phyloP scores from a whole-genome alignment of 768 basidiomycete species.

The Krasilnikovozyma curviuscula region DNA sequence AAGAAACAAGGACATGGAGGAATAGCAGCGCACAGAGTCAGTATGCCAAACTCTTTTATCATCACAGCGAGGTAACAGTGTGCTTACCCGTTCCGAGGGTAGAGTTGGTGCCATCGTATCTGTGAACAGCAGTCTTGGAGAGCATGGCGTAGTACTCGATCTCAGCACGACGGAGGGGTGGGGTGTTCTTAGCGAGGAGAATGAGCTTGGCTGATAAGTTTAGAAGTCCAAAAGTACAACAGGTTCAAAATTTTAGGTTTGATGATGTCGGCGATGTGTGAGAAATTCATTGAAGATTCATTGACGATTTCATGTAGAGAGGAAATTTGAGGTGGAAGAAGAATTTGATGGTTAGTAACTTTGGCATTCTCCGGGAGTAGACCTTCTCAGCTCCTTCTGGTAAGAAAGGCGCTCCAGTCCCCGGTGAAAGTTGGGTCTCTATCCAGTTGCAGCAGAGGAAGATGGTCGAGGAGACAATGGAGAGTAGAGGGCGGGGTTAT shows the following conservation, averaged over 20 bases:
- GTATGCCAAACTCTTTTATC: too few species aligned
- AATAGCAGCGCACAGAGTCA: too few species aligned
- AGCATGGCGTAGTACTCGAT: slow-evolving; percentile 99
- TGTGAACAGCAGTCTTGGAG: slow-evolving; percentile 96
- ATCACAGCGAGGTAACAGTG: too few species aligned
- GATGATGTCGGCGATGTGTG: background rate
- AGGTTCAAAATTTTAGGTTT: background rate
- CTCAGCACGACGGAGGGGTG: slow-evolving; percentile 96
- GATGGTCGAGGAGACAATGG: background rate
- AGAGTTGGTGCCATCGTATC: slow-evolving; percentile 93
- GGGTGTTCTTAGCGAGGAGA: slow-evolving; percentile 96
- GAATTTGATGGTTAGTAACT: background rate
- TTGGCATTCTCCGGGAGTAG: background rate
- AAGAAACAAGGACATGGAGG: too few species aligned
- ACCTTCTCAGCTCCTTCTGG: slow-evolving; percentile 7
- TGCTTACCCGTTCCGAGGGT: slow-evolving; percentile 93
- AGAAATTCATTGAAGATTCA: background rate
- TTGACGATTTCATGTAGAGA: too few species aligned
- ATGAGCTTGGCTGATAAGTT: slow-evolving; percentile 70
- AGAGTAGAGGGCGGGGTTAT: background rate
- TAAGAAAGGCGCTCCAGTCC: slow-evolving; percentile 6
- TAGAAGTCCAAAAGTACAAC: background rate
- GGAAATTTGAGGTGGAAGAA: background rate
- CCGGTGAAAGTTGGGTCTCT: background rate
- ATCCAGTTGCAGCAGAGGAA: background rate